Conservation (phyloP, 2,329 filamentous ascomycete genomes). For the Elsinoe ampelina region DNA sequence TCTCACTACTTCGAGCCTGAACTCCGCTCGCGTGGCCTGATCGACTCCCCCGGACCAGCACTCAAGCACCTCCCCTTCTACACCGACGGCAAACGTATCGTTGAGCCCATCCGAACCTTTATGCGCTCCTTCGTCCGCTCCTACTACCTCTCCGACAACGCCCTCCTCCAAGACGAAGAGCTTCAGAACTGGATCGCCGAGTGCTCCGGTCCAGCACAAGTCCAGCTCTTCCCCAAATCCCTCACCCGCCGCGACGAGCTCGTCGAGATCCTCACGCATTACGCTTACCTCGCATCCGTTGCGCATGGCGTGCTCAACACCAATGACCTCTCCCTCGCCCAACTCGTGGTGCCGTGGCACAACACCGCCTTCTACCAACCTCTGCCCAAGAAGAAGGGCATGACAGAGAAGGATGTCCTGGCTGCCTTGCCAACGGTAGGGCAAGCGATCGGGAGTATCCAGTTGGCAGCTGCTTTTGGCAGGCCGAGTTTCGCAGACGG, state of each 20-base stretch:
- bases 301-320: conserved; percentile 38
- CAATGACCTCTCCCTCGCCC: conserved; percentile 31
- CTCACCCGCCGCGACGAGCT: conserved; percentile 24
- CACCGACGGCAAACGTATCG: conserved; percentile 34
- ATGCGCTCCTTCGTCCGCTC: conserved; percentile 35
- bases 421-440: conserved; percentile 12
- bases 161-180: conserved; percentile 32
- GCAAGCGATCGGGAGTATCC: conserved; percentile 24
- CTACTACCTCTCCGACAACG: conserved; percentile 32
- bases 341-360: conserved; percentile 35
- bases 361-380: conserved; percentile 34
- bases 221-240: conserved; percentile 35
- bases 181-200: conserved; percentile 39
- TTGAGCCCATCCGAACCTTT: conserved; percentile 31
- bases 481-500: conserved; percentile 31
- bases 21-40: conserved; percentile 33
- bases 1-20: conserved; percentile 33
- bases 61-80: conserved; percentile 38
- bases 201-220: conserved; percentile 29
- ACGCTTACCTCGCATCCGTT: conserved; percentile 30
- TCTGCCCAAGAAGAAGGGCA: conserved; percentile 33
- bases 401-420: conserved; percentile 25
- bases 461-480: conserved; percentile 33
- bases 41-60: conserved; percentile 30
- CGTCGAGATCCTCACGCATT: conserved; percentile 35